These are phyloP conservation scores for Thelonectria discophora DNA, from an alignment of 2,329 filamentous ascomycete species.

Conservation along the genomic window DNA sequence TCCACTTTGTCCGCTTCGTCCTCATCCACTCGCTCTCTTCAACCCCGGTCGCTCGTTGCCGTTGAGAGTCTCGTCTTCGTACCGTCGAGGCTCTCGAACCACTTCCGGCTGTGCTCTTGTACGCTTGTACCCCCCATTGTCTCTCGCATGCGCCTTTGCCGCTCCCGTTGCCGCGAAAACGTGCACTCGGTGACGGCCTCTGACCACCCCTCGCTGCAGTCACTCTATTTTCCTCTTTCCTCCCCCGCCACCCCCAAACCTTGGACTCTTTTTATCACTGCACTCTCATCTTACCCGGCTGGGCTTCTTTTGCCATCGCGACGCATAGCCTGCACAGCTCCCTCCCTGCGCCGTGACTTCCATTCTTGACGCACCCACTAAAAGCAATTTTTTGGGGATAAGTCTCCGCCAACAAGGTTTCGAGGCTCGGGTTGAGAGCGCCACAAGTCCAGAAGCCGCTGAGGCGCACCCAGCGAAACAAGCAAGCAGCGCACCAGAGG, in stretches of 20 bases:
- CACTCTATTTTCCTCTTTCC: conserved; percentile 15
- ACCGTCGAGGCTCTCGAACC: conserved; percentile 18
- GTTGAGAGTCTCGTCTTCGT: background rate
- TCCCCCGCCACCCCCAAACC: conserved; percentile 2
- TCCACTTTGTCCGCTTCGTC: background rate
- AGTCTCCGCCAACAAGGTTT: conserved; percentile 36
- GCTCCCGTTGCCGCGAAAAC: conserved; percentile 18
- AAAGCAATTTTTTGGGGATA: conserved; percentile 30
- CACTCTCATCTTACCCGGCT: conserved; percentile 13
- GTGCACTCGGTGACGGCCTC: conserved; percentile 23
- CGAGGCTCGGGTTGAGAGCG: conserved; percentile 39
- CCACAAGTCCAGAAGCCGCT: conserved; percentile 37
- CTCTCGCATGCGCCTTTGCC: background rate
- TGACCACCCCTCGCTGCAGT: conserved; percentile 16
- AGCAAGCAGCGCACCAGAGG: background rate
- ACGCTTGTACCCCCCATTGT: background rate
- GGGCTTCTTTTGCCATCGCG: conserved; percentile 4
- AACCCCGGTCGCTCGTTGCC: conserved; percentile 22
- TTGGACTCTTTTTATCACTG: conserved; percentile 9
- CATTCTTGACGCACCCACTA: conserved; percentile 20
- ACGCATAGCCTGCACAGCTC: conserved; percentile 18
- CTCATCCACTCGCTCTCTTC: conserved; percentile 19
- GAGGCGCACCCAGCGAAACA: conserved; percentile 9
- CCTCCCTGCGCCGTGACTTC: conserved; percentile 21
- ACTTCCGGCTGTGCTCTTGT: conserved; percentile 28